Evolutionary conservation across 495 filamentous ascomycete species (phyloP), one percentile per base, ranked within the genome.

Genomic region (Pseudevernia furfuracea): DNA sequence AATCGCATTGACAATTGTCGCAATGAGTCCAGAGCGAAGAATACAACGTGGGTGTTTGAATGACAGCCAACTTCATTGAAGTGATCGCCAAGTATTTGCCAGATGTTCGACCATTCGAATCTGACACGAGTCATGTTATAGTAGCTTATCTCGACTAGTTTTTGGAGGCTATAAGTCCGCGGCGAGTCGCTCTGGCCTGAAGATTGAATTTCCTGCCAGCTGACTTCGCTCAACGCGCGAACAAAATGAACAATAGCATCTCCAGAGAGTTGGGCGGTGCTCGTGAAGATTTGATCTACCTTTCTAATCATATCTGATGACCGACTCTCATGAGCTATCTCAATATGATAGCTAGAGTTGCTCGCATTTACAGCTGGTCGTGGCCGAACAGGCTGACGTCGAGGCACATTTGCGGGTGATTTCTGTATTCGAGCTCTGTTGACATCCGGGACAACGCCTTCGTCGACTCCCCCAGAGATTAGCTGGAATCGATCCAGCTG

Each of bases 91-190:
- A 99, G 83, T 4, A 99, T 88, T 63, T 87, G 87, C 94, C 94
- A 99, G 57, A 99, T 95, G 71, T 89, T 92, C 15, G 88, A 93
- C 94, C 94, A 99, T 71, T 99, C 95, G 68, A 96, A 96, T 68
- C 94, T 86, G 19, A 99, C 92, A 78, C 94, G 86, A 52, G 87
- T 93, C 95, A 99, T 97, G 76, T 99, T 99, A 82, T 97, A 97
- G 71, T 95, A 96, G 75, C 89, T 93, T 74, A 99, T 97, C 75
- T 99, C 94, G 38, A 99, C 95, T 59, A 97, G 81, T 75, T 99
- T 99, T 72, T 99, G 94, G 58, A 99, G 78, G 72, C 91, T 96
- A 77, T 96, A 97, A 12, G 92, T 97, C 58, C 95, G 85, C 3
- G 94, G 95, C 32, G 89, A 91, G 55, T 97, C 92, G 68, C 90